Base-by-base conservation (phyloP, 352 stramenopile species). In the Globisporangium perplexum region DNA sequence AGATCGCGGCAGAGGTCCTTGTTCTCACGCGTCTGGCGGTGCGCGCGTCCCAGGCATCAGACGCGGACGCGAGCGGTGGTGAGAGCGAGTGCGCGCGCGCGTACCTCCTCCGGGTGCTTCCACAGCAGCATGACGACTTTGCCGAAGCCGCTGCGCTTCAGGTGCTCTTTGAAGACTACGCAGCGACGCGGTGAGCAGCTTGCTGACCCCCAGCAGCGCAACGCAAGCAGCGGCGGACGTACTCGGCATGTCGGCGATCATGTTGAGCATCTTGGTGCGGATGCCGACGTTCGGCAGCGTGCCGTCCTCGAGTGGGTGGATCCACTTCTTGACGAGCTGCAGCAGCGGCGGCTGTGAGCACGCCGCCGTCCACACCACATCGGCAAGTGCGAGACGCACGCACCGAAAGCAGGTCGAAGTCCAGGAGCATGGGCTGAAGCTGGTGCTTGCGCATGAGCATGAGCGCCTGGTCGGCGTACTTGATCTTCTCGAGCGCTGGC, bases 311-410 rank as follows among this genome's bases (percentile, higher is more conserved):
- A 93, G 46, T 24, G 85, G 85, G 54, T 93, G 83, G 38, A 95
- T 95, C 85, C 85, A 95, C 57, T 93, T 93, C 64, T 92, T 95
- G 49, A 95, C 79, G 59, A 95, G 86, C 83, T 94, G 41, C 20
- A 22, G 47, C 3, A 7, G 20, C 44, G 10, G 15, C 22, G 23
- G 26, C n/a, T n/a, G n/a, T 30, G 26, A n/a, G 24, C 26, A 6
- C n/a, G 26, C 24, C 12, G 15, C 22, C 24, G n/a, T n/a, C n/a
- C n/a, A n/a, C n/a, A n/a, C n/a, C n/a, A n/a, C n/a, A n/a, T n/a
- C n/a, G n/a, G n/a, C n/a, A n/a, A n/a, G n/a, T n/a, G 1, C 28
- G 26, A 30, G 3, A 31, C 18, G 17, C 1, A 67, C 71, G 38
- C 55, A 92, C 84, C 66, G 80, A 91, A 12, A 95, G 72, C 39